A percentile compares a stretch with the other conserved stretches of the same genome.
Evolutionary conservation across 768 basidiomycete species (phyloP).

Genomic region (Cyclocybe cylindracea): DNA sequence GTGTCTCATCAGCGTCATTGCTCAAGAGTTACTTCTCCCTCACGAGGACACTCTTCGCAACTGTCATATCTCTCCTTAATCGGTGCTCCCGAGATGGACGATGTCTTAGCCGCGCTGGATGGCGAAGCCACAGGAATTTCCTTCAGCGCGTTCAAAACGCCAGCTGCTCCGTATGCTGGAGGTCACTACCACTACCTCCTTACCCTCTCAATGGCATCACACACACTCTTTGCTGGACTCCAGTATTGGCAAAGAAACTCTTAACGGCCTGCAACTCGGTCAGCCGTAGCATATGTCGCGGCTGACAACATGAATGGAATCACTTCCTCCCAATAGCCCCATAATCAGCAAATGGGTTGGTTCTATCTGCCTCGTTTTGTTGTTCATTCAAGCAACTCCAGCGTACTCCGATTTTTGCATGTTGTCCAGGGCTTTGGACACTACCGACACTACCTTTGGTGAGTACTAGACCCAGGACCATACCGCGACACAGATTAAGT

Average conservation of each 20-base stretch:
- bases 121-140: slow-evolving; percentile 62
- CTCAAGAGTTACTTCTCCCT: slow-evolving; percentile 55
- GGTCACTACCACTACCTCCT: slow-evolving; percentile 61
- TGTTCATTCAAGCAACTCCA: too few relatives aligned
- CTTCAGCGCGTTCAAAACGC: slow-evolving; percentile 66
- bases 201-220: slow-evolving; percentile 12
- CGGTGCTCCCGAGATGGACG: slow-evolving; percentile 93
- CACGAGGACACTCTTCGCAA: slow-evolving; percentile 37
- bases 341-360: too few relatives aligned
- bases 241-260: slow-evolving; percentile 30
- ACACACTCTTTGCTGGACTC: slow-evolving; percentile 23
- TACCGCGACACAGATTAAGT: too few relatives aligned
- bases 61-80: slow-evolving; percentile 89
- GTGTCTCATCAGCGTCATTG: slow-evolving; percentile 39
- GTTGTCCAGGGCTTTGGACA: too few relatives aligned
- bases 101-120: slow-evolving; percentile 81
- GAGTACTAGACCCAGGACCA: too few relatives aligned
- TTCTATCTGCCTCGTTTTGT: too few relatives aligned
- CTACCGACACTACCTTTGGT: too few relatives aligned
- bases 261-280: slow-evolving; percentile 40
- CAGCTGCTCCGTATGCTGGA: slow-evolving; percentile 67
- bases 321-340: slow-evolving; percentile 6
- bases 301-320: slow-evolving; percentile 3
- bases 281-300: slow-evolving; percentile 40
- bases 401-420: too few relatives aligned